Evolutionary conservation across 345 rosid genomes (phyloP), one percentile per base, ranked within the genome.

Genomic region (Eucalyptus cloeziana): DNA sequence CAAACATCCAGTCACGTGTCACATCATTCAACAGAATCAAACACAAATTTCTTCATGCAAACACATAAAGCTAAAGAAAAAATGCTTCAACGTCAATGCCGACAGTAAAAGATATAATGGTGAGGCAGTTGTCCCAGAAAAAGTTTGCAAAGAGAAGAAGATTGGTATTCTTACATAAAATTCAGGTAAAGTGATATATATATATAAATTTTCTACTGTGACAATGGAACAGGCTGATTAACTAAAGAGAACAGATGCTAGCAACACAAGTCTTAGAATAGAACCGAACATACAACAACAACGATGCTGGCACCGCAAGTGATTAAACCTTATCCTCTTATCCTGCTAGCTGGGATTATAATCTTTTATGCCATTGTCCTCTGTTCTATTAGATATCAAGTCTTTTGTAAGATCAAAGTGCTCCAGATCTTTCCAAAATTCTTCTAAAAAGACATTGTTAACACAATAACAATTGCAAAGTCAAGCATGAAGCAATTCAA

Each of bases 1-100:
- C 97, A 96, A 96, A 94, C 93, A 94, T 92, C 94, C 98, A 94
- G 91, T 88, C 93, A 94, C 94, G 92, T 88, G 95, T 93, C 92
- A 94, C 93, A 96, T 94, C 94, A 94, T 93, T 90, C 88, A 49
- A 90, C 88, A 89, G 89, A 86, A 49, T 22, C 25, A 83, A 87
- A 30, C 62, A 27, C 49, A 33, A 67, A 89, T 88, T 44, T 31
- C n/a, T 44, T 87, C 49, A 54, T 44, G 50, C 62, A 33, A 58
- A 60, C n/a, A 52, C 60, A 24, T 58, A 50, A 54, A 7, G 33
- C 56, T 30, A 87, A 51, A 33, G 62, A 62, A 86, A 27, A 86
- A 76, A 86, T 31, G 44, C 44, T 51, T 21, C 87, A 86, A 52
- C 27, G 12, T 19, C 85, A 40, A 40, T 12, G 30, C 47, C 85